Conservation (phyloP, 768 basidiomycete genomes). For the Tricholoma terreum region DNA sequence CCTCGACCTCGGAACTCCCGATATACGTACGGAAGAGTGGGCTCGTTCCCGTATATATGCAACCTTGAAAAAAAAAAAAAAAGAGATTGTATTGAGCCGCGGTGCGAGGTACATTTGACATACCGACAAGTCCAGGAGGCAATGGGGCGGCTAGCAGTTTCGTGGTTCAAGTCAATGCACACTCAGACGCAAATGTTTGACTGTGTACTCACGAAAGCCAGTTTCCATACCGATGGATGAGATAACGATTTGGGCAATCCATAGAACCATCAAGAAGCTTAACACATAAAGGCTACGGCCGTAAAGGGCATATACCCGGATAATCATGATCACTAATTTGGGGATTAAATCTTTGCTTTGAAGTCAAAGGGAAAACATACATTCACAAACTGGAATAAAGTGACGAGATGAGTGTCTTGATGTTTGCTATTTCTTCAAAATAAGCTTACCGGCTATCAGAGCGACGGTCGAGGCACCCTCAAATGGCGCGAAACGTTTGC, state of each 20-base stretch:
- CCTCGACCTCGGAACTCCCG: neutral
- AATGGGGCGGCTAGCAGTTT: conserved; percentile 19
- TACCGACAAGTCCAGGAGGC: conserved; percentile 23
- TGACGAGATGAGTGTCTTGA: neutral
- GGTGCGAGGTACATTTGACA: neutral
- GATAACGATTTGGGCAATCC: conserved; percentile 22
- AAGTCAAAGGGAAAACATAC: conserved; percentile 8
- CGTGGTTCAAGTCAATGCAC: neutral
- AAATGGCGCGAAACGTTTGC: conserved; percentile 25
- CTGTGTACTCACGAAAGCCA: conserved; percentile 21
- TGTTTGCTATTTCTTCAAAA: no score
- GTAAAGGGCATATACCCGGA: conserved; percentile 30
- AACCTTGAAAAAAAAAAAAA: conserved; percentile 19
- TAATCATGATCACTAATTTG: conserved; percentile 28
- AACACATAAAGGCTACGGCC: conserved; percentile 17
- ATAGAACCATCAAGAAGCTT: conserved; percentile 18
- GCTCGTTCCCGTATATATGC: conserved; percentile 22
- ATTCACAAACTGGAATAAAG: conserved; percentile 18
- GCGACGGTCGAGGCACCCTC: conserved; percentile 26
- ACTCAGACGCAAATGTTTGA: neutral
- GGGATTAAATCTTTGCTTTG: neutral
- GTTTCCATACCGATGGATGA: conserved; percentile 20
- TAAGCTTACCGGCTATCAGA: conserved; percentile 21
- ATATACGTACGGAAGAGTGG: conserved; percentile 22
- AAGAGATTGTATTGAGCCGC: neutral